Conservation (phyloP, 768 basidiomycete species). For the Suillus discolor region DNA sequence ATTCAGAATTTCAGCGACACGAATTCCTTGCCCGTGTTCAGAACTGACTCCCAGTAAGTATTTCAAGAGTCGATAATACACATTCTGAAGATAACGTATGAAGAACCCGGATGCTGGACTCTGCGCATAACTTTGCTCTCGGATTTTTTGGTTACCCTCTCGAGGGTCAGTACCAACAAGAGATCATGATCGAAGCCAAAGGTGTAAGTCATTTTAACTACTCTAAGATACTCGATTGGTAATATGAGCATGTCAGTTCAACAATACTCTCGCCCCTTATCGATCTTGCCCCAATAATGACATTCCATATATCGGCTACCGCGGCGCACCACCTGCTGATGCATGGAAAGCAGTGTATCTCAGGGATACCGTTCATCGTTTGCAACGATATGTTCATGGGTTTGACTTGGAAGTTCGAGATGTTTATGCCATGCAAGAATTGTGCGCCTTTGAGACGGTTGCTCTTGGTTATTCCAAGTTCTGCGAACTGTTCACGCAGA, state of each 20-base stretch:
- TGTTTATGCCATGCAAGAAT: conserved; percentile 71
- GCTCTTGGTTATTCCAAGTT: conserved; percentile 86
- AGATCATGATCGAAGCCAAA: conserved; percentile 41
- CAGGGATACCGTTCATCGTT: conserved; percentile 55
- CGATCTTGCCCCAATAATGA: conserved; percentile 60
- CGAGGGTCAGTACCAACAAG: conserved; percentile 46
- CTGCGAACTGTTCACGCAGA: conserved; percentile 82
- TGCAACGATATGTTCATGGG: conserved; percentile 58
- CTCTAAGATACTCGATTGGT: background rate
- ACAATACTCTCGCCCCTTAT: conserved; percentile 48
- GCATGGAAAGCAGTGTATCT: conserved; percentile 76
- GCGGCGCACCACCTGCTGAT: conserved; percentile 52
- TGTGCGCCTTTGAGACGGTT: conserved; percentile 88
- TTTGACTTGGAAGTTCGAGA: conserved; percentile 63
- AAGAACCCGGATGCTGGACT: conserved; percentile 53
- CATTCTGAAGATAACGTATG: background rate
- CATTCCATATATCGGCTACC: conserved; percentile 45
- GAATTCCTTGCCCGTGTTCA: conserved; percentile 49
- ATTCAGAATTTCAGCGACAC: conserved; percentile 40
- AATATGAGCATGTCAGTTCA: conserved; percentile 34
- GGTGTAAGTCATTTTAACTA: conserved; percentile 31
- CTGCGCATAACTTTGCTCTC: conserved; percentile 53
- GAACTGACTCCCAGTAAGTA: conserved; percentile 51
- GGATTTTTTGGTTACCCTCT: conserved; percentile 54
- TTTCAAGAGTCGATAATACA: background rate